phyloP scores from a whole-genome alignment of 768 basidiomycete genomes.

The Lactarius evosmus region DNA sequence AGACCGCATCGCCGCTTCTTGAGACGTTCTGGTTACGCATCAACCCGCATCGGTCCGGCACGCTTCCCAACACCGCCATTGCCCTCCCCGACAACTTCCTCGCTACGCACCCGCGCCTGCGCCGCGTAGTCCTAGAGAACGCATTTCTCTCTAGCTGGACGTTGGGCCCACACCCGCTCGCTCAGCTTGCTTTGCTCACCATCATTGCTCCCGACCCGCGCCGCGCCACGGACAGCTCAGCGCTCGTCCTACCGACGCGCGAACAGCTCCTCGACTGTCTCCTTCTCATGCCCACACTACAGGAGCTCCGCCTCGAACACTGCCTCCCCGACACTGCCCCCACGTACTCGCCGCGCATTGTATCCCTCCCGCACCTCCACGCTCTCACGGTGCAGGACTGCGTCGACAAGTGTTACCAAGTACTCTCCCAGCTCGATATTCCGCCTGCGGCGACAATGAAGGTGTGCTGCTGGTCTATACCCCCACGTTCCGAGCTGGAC shows the following conservation, averaged over 20 bases:
- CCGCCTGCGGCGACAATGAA: background rate
- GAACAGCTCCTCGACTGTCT: slow-evolving; percentile 14
- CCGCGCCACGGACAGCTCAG: background rate
- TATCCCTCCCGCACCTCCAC: slow-evolving; percentile 4
- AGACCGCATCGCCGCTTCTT: slow-evolving; percentile 10
- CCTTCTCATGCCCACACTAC: slow-evolving; percentile 8
- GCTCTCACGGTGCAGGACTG: background rate
- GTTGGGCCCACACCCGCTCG: background rate
- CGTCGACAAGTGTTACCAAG: slow-evolving; percentile 18
- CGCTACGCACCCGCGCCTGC: slow-evolving; percentile 16
- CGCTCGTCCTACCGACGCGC: background rate
- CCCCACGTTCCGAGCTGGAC: slow-evolving; percentile 18
- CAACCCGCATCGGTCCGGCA: slow-evolving; percentile 1
- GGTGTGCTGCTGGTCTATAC: slow-evolving; percentile 15
- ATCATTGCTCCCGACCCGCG: background rate
- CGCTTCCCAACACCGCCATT: background rate
- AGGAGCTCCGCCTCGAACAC: slow-evolving; percentile 6
- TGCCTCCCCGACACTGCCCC: slow-evolving; percentile 7
- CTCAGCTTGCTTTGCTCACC: background rate
- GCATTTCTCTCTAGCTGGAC: slow-evolving; percentile 13
- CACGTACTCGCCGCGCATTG: slow-evolving; percentile 1
- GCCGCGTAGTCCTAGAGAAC: background rate
- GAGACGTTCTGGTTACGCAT: slow-evolving; percentile 7
- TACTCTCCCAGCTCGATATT: slow-evolving; percentile 8
- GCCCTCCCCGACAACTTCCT: slow-evolving; percentile 1